Evolutionary conservation across 345 rosid genomes (phyloP).

Genomic region (Heritiera fomes): DNA sequence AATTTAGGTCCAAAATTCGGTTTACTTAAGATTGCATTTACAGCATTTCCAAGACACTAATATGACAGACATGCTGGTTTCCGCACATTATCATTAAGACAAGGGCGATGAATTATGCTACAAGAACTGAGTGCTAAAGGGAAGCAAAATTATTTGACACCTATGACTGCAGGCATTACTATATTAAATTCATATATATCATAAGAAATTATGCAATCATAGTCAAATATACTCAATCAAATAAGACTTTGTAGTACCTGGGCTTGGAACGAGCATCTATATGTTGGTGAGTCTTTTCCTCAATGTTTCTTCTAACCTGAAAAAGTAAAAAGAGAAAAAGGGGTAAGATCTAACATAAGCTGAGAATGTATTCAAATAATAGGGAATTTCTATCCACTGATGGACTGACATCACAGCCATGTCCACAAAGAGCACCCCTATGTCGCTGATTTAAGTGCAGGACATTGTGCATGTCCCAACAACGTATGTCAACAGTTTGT

Average conservation of each 20-base stretch:
- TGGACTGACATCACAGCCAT: neutral
- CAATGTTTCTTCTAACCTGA: slow-evolving; percentile 64
- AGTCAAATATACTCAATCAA: neutral
- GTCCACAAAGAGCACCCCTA: slow-evolving; percentile 1
- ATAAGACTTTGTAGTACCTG: slow-evolving; percentile 46
- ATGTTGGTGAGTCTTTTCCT: slow-evolving; percentile 47
- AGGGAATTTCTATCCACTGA: neutral
- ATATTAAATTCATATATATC: slow-evolving; percentile 6
- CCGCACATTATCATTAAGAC: neutral
- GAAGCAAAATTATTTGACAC: neutral
- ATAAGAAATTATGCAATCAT: neutral
- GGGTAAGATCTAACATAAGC: slow-evolving; percentile 1
- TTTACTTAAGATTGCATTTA: neutral
- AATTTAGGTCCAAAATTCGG: neutral
- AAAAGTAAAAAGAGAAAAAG: slow-evolving; percentile 4
- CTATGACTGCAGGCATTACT: neutral
- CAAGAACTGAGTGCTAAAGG: neutral
- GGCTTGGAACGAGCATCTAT: slow-evolving; percentile 89
- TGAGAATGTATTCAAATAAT: neutral
- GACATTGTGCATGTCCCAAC: neutral
- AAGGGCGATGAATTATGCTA: neutral
- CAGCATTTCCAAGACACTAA: neutral
- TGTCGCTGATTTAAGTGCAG: neutral
- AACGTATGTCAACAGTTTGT: neutral
- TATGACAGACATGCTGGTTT: neutral